Evolutionary conservation across 2,329 filamentous ascomycete species (phyloP), one percentile per base, ranked within the genome.

Genomic region (Graphilbum sp.): DNA sequence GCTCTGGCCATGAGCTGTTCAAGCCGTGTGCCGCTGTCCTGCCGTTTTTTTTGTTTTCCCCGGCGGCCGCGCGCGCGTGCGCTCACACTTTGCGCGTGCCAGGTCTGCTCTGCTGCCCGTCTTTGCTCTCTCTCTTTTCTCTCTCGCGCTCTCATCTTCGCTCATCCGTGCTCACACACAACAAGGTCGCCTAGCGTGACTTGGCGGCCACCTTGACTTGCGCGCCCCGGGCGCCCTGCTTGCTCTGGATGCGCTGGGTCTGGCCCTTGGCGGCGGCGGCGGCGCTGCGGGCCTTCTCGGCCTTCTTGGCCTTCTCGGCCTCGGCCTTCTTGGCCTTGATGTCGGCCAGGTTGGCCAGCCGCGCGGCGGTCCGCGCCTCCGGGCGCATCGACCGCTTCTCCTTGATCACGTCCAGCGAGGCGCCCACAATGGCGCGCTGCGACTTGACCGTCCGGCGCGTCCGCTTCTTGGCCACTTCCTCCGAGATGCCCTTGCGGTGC

Each of bases 401-500:
- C 80, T 95, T 96, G 78, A 98, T 96, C 60, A 96, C 86, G 63
- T 98, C 90, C 66, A 98, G 87, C 49, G 90, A 95, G 54, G 90
- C 90, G 76, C 90, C 90, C 55, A 98, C 90, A 66, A 98, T 93
- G 62, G 81, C 88, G 74, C 90, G 87, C 78, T 98, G 90, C 65
- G 83, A 66, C 83, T 98, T 98, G 70, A 98, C 84, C 59, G 85
- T 85, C 62, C 86, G 85, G 73, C 90, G 90, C 53, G 86, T 86
- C 62, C 90, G 87, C 81, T 96, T 96, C 83, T 98, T 98, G 73
- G 88, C 86, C 61, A 94, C 81, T 77, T 98, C 90, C 90, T 98
- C 90, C 75, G 88, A 93, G 71, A 96, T 92, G 80, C 90, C 90
- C 86, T 98, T 98, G 76, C 87, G 90, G 81, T 95, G 88, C 72